These are phyloP conservation scores for Acanthochlamys bracteata DNA, from an alignment of 106 monocot genomes.

Conservation along the genomic window DNA sequence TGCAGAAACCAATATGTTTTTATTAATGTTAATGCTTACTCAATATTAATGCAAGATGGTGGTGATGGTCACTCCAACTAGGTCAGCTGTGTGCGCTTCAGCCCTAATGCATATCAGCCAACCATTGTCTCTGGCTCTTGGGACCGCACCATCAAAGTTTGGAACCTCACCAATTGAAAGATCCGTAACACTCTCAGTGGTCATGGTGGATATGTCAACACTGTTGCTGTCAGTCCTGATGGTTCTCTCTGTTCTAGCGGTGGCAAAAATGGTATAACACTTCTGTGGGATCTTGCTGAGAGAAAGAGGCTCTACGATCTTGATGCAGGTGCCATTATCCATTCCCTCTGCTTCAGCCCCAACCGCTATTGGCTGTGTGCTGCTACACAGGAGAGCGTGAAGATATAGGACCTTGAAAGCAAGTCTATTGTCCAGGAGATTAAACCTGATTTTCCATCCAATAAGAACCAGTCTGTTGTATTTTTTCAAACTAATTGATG, in stretches of 20 bases:
- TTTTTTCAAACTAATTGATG: neutral
- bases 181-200: slow-evolving; percentile 2
- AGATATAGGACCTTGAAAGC: slow-evolving; percentile 13
- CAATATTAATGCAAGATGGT: neutral
- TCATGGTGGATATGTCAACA: slow-evolving; percentile 8
- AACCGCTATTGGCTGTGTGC: slow-evolving; percentile 13
- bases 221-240: slow-evolving; percentile 9
- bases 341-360: slow-evolving; percentile 9
- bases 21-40: no score
- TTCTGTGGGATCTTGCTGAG: slow-evolving; percentile 11
- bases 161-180: slow-evolving; percentile 11
- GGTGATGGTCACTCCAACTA: slow-evolving; percentile 1
- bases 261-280: slow-evolving; percentile 1
- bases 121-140: slow-evolving; percentile 9
- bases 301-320: slow-evolving; percentile 6
- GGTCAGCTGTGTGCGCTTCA: slow-evolving; percentile 11
- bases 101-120: slow-evolving; percentile 8
- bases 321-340: slow-evolving; percentile 7
- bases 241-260: slow-evolving; percentile 5
- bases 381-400: slow-evolving; percentile 8
- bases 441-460: slow-evolving; percentile 3
- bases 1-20: no score
- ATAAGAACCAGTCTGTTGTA: slow-evolving; percentile 2
- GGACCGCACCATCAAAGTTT: slow-evolving; percentile 12
- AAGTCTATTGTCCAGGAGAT: slow-evolving; percentile 12